Evolutionary conservation across 2,329 filamentous ascomycete species (phyloP).

Genomic region (Aspergillus bombycis): DNA sequence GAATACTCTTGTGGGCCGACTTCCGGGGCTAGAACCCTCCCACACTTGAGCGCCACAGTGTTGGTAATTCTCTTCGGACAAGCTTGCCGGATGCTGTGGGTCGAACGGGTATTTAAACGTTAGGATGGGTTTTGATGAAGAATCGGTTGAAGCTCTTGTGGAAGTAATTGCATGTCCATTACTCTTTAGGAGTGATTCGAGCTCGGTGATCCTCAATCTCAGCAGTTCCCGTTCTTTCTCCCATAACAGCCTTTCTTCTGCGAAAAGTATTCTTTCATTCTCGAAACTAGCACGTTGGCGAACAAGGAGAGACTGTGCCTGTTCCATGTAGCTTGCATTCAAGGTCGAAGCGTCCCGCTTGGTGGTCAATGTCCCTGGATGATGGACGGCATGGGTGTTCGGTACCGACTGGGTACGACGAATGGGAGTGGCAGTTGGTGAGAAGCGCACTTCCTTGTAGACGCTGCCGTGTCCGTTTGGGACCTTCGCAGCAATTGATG

Average conservation of each 20-base stretch:
- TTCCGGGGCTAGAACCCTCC: constrained; percentile 46
- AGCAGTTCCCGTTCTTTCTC: constrained; percentile 47
- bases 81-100: constrained; percentile 11
- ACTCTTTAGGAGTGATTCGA: constrained; percentile 40
- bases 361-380: constrained; percentile 25
- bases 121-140: constrained; percentile 10
- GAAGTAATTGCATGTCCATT: constrained; percentile 15
- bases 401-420: constrained; percentile 46
- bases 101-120: constrained; percentile 20
- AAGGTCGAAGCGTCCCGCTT: constrained; percentile 29
- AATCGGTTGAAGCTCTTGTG: constrained; percentile 16
- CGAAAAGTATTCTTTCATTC: constrained; percentile 44
- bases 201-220: constrained; percentile 44
- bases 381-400: constrained; percentile 36
- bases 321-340: constrained; percentile 43
- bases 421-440: constrained; percentile 39
- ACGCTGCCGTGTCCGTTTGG: constrained; percentile 38
- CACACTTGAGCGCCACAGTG: constrained; percentile 40
- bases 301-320: constrained; percentile 44
- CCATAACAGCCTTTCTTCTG: constrained; percentile 49
- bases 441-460: constrained; percentile 49
- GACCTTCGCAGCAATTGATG: constrained; percentile 23
- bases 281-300: constrained; percentile 44
- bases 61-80: constrained; percentile 9
- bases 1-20: constrained; percentile 49